These are phyloP conservation scores for Micractinium sp. DNA, from an alignment of 139 green algal genomes.

Conservation along the genomic window DNA sequence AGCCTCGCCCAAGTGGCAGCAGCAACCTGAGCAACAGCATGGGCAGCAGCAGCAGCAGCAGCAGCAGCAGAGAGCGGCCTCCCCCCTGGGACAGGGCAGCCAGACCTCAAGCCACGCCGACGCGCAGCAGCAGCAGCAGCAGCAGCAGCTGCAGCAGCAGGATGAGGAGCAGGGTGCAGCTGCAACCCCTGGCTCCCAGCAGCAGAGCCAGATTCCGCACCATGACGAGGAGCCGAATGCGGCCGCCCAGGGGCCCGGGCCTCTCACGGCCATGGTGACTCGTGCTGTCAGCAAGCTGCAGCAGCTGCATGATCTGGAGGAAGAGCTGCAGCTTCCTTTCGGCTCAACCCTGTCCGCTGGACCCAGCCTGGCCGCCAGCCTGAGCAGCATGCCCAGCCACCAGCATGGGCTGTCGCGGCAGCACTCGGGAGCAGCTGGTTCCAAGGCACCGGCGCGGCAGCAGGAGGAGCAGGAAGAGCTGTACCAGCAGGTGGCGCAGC, in stretches of 20 bases:
- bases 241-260: not conserved
- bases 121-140: not conserved
- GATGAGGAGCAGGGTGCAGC: not conserved
- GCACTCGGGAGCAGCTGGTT: not conserved
- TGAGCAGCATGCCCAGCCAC: too few relatives aligned
- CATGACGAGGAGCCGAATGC: not conserved
- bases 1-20: not conserved
- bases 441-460: too few relatives aligned
- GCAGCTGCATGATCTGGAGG: constrained; percentile 23
- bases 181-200: not conserved
- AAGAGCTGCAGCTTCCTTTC: constrained; percentile 8
- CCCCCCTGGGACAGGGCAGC: not conserved
- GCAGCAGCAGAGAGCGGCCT: not conserved
- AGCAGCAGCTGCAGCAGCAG: not conserved
- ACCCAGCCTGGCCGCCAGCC: not conserved
- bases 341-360: not conserved
- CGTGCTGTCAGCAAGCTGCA: constrained; percentile 23
- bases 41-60: not conserved
- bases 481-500: not conserved
- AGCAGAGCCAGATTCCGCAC: not conserved
- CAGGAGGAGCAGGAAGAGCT: too few relatives aligned
- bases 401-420: not conserved
- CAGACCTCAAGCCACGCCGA: not conserved
- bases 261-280: constrained; percentile 12
- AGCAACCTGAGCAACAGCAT: not conserved